Base-by-base conservation (phyloP, 805 yeast species). In the Priceomyces melissophilus region DNA sequence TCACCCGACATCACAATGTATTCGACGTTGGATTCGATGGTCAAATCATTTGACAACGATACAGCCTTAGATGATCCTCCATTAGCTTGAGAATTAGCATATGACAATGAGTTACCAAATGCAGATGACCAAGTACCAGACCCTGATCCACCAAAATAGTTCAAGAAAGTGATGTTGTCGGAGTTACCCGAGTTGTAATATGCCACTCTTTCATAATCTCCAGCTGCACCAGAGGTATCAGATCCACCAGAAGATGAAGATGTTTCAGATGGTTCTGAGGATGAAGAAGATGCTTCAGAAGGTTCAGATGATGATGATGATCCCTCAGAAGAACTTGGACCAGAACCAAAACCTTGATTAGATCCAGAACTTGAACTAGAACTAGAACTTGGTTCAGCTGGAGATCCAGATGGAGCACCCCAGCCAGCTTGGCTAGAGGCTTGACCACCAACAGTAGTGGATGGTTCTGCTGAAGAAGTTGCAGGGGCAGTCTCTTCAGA, bases 101-200 rank as follows among this genome's bases (percentile, higher is more conserved):
- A 93, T 4, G 96, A 87, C 45, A 93, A 73, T 27, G 98, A 90
- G 81, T 85, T 85, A 69, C 99, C 99, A 67, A 87, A 89, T 59
- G 84, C 72, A 27, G 81, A 55, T 28, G 90, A 85, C 87, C 91
- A 91, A 29, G 77, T 78, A 70, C 99, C 99, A 10, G 96, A 87
- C 39, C 87, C 89, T 32, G 82, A 71, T 52, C 95, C 96, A 67
- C 99, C 99, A 57, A 71, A 69, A 66, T 85, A 78, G 82, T 91
- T 91, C 70, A 90, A 71, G 79, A 93, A 90, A 31, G 81, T 81
- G 50, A 80, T 69, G 65, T 89, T 89, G 55, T 75, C 69, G 39
- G 89, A 67, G 32, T 82, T 67, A 48, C 90, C 90, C 46, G 90
- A 81, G 14, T 74, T 67, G 75, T 76, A 91, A 76, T 83, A 85